Evolutionary conservation across 1,139 yeast species (phyloP).

Genomic region (Candida albicans): DNA sequence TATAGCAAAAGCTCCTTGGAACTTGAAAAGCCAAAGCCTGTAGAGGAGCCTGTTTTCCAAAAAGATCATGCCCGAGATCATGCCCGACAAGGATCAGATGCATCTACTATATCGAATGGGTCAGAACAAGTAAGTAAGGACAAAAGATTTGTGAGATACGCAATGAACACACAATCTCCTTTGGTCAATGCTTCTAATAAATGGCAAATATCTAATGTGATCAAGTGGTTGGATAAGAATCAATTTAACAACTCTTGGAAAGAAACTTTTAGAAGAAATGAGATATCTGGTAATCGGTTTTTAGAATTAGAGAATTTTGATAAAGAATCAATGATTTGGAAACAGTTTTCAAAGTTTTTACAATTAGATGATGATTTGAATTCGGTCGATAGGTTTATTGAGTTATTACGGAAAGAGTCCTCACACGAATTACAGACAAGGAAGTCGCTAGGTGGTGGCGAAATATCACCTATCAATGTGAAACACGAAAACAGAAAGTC

Average conservation of each 20-base stretch:
- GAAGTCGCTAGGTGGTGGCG: constrained; percentile 1
- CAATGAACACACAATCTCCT: constrained; percentile 40
- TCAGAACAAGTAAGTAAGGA: constrained; percentile 36
- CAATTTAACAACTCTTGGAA: constrained; percentile 76
- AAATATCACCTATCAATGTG: constrained; percentile 4
- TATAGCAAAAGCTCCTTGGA: constrained; percentile 26
- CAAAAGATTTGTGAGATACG: constrained; percentile 45
- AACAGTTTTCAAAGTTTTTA: constrained; percentile 41
- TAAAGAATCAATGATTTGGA: constrained; percentile 49
- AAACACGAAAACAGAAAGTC: constrained; percentile 36
- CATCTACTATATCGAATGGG: constrained; percentile 34
- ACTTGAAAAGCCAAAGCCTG: constrained; percentile 3
- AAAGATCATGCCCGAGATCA: constrained; percentile 33
- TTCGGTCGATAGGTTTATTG: constrained; percentile 56
- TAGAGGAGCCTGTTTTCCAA: neutral
- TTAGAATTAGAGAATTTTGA: constrained; percentile 70
- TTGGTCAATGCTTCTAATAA: constrained; percentile 22
- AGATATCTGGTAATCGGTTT: constrained; percentile 64
- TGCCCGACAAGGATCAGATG: constrained; percentile 38
- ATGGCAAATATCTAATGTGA: constrained; percentile 72
- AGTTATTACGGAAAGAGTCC: constrained; percentile 29
- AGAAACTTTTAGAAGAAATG: constrained; percentile 57
- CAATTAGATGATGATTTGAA: constrained; percentile 42
- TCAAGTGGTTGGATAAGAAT: constrained; percentile 65
- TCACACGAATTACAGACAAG: constrained; percentile 6